A percentile compares a stretch with the other conserved stretches of the same genome.
Conservation (phyloP, 495 filamentous ascomycete species). For the Penicillium nucicola region DNA sequence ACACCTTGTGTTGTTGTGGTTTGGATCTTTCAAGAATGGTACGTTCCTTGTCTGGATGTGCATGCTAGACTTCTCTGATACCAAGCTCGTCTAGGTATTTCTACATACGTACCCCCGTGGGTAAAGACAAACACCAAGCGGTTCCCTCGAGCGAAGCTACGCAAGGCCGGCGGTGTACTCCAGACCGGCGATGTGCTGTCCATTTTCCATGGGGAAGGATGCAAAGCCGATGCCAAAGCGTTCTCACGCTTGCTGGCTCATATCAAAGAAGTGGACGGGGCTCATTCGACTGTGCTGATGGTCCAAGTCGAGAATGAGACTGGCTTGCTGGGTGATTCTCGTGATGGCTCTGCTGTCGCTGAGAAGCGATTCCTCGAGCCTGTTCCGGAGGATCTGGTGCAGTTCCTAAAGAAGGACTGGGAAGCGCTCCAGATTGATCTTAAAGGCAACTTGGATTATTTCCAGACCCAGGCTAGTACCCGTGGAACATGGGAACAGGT, state of each 20-base stretch:
- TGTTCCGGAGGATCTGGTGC: constrained; percentile 34
- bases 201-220: constrained; percentile 33
- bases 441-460: constrained; percentile 20
- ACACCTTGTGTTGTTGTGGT: constrained; percentile 48
- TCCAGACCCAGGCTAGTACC: constrained; percentile 16
- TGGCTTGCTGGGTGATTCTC: constrained; percentile 43
- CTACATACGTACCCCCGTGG: constrained; percentile 42
- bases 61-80: background rate
- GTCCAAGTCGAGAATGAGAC: constrained; percentile 51
- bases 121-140: constrained; percentile 41
- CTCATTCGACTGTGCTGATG: constrained; percentile 45
- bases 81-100: constrained; percentile 13
- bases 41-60: background rate
- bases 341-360: constrained; percentile 36
- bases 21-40: constrained; percentile 52
- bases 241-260: constrained; percentile 37
- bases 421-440: constrained; percentile 30
- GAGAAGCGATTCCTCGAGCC: constrained; percentile 28
- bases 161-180: constrained; percentile 25
- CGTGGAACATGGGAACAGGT: constrained; percentile 32
- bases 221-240: constrained; percentile 33
- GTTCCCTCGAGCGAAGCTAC: constrained; percentile 37
- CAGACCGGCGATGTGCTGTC: constrained; percentile 32
- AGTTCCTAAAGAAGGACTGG: constrained; percentile 29
- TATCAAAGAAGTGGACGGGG: constrained; percentile 36